Conservation (phyloP, 1,284 basidiomycete species). For the Calocybe gambosa region DNA sequence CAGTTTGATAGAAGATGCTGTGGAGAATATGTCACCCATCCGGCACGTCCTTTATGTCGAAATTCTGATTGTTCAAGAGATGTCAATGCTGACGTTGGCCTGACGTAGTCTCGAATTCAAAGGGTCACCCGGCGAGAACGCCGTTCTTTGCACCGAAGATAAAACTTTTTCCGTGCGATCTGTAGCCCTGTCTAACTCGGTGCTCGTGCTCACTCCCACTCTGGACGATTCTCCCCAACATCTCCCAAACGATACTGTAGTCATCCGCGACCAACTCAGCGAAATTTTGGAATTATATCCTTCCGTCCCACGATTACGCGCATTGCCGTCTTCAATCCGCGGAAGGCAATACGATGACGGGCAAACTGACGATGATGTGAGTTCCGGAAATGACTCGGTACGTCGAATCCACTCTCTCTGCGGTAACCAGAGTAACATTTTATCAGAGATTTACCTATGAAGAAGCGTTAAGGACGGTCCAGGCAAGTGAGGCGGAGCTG, state of each 20-base stretch:
- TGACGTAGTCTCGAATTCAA: slow-evolving; percentile 66
- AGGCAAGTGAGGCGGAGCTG: slow-evolving; percentile 75
- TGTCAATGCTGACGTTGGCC: slow-evolving; percentile 6
- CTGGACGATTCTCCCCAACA: slow-evolving; percentile 25
- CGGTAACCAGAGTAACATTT: background rate
- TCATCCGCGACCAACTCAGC: slow-evolving; percentile 66
- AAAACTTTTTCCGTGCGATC: slow-evolving; percentile 80
- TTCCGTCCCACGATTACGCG: slow-evolving; percentile 66
- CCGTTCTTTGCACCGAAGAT: slow-evolving; percentile 77
- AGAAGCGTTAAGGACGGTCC: slow-evolving; percentile 58
- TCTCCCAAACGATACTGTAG: slow-evolving; percentile 34
- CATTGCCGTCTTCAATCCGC: slow-evolving; percentile 53
- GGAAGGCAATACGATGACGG: slow-evolving; percentile 67
- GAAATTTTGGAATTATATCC: slow-evolving; percentile 77
- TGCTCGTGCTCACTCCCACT: slow-evolving; percentile 65
- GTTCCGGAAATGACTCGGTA: slow-evolving; percentile 10
- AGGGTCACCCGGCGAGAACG: slow-evolving; percentile 76
- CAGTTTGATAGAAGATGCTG: slow-evolving; percentile 41
- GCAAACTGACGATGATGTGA: slow-evolving; percentile 45
- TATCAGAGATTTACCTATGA: slow-evolving; percentile 44
- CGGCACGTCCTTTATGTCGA: slow-evolving; percentile 21
- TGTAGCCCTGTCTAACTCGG: slow-evolving; percentile 79
- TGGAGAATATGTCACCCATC: slow-evolving; percentile 26
- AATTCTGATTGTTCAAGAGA: slow-evolving; percentile 38
- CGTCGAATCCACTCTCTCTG: slow-evolving; percentile 1